These are phyloP conservation scores for Pyrenophora graminea DNA, from an alignment of 2,329 filamentous ascomycete species.

Conservation along the genomic window DNA sequence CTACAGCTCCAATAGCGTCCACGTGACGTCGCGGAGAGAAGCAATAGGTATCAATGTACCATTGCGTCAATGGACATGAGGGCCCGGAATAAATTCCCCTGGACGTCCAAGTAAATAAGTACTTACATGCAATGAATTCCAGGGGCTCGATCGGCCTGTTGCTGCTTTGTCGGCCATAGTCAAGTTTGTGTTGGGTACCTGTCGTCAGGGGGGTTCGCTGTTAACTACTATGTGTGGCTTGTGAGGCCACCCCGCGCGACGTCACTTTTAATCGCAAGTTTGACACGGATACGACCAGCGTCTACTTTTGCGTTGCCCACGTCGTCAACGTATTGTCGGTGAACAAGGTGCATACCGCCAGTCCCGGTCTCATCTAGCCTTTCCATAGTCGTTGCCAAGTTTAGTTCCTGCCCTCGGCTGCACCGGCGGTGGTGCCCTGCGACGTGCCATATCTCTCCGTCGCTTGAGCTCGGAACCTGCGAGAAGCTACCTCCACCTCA, in stretches of 20 bases:
- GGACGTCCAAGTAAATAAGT: no score
- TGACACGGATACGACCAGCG: constrained; percentile 9
- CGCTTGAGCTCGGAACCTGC: constrained; percentile 30
- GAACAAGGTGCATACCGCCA: constrained; percentile 22
- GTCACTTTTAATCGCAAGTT: constrained; percentile 28
- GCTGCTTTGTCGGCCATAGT: no score
- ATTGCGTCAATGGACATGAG: constrained; percentile 9
- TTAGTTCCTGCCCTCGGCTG: constrained; percentile 16
- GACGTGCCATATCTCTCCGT: constrained; percentile 12
- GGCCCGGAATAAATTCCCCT: neutral
- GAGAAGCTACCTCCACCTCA: constrained; percentile 33
- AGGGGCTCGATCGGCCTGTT: no score
- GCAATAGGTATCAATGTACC: neutral
- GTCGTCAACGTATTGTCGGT: constrained; percentile 5
- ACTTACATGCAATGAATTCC: no score
- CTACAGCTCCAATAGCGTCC: constrained; percentile 16
- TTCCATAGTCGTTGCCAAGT: constrained; percentile 14
- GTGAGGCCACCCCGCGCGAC: constrained; percentile 22
- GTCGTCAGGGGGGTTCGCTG: no score
- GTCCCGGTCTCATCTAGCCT: constrained; percentile 8
- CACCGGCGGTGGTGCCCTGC: constrained; percentile 13
- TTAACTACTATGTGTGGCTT: neutral
- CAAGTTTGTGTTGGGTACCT: no score
- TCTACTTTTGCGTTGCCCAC: constrained; percentile 7
- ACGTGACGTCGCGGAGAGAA: constrained; percentile 17